phyloP scores from a whole-genome alignment of 176 grass and related monocot genomes.

The Aegilops longissima region DNA sequence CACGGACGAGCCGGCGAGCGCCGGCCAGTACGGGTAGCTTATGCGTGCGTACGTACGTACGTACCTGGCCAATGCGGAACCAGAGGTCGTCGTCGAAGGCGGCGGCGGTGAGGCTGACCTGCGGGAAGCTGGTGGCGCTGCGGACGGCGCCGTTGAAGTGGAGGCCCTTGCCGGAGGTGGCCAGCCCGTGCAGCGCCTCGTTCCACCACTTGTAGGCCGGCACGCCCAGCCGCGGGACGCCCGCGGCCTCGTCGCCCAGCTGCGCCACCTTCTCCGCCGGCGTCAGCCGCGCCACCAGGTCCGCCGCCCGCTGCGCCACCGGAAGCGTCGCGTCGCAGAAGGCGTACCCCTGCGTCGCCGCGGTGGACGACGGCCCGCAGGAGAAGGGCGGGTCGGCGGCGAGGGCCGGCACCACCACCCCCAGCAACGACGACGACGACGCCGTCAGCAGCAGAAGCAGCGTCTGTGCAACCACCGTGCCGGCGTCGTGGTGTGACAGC shows the following conservation, averaged over 20 bases:
- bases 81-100: slow-evolving; percentile 69
- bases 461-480: not conserved
- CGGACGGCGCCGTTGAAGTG: slow-evolving; percentile 27
- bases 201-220: slow-evolving; percentile 83
- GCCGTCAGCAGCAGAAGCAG: not conserved
- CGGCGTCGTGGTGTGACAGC: not conserved
- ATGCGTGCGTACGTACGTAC: not conserved
- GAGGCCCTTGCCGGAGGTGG: slow-evolving; percentile 52
- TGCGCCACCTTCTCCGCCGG: slow-evolving; percentile 51
- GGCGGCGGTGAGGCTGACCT: slow-evolving; percentile 69
- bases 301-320: slow-evolving; percentile 34
- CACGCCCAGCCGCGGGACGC: slow-evolving; percentile 49
- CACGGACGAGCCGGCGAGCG: not conserved
- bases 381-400: slow-evolving; percentile 38
- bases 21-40: too few species aligned
- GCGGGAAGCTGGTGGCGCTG: slow-evolving; percentile 71
- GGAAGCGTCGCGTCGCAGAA: slow-evolving; percentile 49
- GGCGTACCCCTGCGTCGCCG: not conserved
- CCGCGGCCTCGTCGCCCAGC: slow-evolving; percentile 44
- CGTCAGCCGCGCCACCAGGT: slow-evolving; percentile 63
- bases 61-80: slow-evolving; percentile 72
- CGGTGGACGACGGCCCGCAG: slow-evolving; percentile 35
- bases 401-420: not conserved
- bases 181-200: slow-evolving; percentile 74
- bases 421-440: not conserved